A percentile compares a stretch with the other conserved stretches of the same genome.
These are phyloP conservation scores for Rhodocollybia butyracea DNA, from an alignment of 768 basidiomycete genomes.

Conservation along the genomic window DNA sequence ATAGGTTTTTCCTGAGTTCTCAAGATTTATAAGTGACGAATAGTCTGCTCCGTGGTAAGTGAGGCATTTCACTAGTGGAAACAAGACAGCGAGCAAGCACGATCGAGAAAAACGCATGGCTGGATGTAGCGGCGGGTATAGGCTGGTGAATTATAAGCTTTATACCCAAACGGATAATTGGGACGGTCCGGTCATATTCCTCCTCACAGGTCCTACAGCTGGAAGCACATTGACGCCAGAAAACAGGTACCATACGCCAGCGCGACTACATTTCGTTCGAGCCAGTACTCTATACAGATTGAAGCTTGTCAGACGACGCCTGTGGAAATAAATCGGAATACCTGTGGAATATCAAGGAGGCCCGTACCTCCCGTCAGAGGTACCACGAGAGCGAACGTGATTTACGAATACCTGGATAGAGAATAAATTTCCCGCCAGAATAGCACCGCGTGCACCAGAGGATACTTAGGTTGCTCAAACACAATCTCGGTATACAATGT, in stretches of 20 bases:
- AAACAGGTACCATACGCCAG: background rate
- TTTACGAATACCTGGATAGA: no score
- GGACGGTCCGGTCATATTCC: no score
- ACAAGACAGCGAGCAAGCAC: background rate
- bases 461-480: no score
- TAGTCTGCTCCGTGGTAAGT: constrained; percentile 55
- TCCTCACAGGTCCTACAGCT: no score
- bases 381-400: no score
- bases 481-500: background rate
- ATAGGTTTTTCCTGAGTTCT: constrained; percentile 43
- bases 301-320: background rate
- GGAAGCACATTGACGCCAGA: no score
- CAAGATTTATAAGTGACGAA: constrained; percentile 50
- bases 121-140: background rate
- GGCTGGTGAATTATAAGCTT: background rate
- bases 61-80: constrained; percentile 18
- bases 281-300: no score
- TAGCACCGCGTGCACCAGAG: no score
- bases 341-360: background rate
- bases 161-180: no score
- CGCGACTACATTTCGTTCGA: background rate
- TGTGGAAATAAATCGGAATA: background rate
- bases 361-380: no score
- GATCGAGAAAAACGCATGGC: background rate
- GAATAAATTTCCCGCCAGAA: no score